Evolutionary conservation across 1,284 basidiomycete genomes (phyloP), one percentile per base, ranked within the genome.

Genomic region (Trichosporon sp.): DNA sequence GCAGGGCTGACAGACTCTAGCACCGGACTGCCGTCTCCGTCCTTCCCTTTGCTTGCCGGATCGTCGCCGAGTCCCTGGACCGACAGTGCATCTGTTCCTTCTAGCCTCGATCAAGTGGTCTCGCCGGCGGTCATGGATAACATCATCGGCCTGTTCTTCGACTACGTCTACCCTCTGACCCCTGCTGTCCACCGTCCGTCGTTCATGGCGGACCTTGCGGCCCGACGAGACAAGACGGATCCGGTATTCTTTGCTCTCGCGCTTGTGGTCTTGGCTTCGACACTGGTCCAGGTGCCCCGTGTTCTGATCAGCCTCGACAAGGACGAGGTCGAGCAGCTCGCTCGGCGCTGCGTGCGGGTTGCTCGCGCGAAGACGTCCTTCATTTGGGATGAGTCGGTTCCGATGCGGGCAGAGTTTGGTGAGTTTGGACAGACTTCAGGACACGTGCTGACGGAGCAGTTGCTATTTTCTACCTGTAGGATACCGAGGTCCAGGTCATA

Each of bases 131-230:
- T 73, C 11, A 72, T 77, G 21, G 70, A 75, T 32, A 73, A 65
- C n/a, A 70, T 78, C 58, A 71, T 78, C 56, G 64, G 65, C 46
- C 58, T 76, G 1, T 78, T 78, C 69, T 78, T 78, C 63, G 72
- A 77, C 62, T 75, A 74, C 62, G 76, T 78, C 21, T 76, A 73
- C 52, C 73, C 73, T 0, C 65, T 78, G 16, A 77, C 74, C 9
- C 77, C 77, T 1, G 74, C 72, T 44, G 62, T 78, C 2, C 77
- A 78, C 56, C 69, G 71, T n/a, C 77, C 77, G 13, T 74, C 73
- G 0, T 77, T 78, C 54, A 60, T 76, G 14, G 69, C 71, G 10
- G 69, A 77, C 54, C 65, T 78, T 10, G 59, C 70, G 14, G 72
- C 69, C 14, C 58, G 68, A 56, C 64, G 34, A 14, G 77, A 72